These are phyloP conservation scores for Wickerhamiella siamensis DNA, from an alignment of 805 yeast genomes.

Conservation along the genomic window DNA sequence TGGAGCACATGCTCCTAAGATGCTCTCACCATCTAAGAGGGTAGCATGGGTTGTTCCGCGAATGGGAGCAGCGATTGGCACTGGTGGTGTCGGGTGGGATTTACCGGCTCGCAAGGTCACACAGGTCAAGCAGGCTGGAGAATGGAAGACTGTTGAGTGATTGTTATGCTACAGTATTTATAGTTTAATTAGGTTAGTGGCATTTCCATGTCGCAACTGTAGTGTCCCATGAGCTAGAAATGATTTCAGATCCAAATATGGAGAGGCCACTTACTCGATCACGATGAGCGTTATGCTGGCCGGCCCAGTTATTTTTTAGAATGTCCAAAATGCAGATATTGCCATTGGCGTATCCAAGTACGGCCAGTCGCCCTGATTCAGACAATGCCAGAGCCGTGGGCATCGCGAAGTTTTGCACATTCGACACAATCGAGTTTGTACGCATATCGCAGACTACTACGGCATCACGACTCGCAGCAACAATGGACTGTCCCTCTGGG, in stretches of 20 bases:
- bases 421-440: background rate
- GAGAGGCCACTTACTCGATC: background rate
- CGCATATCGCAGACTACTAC: background rate
- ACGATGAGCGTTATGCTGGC: background rate
- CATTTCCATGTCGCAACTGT: background rate
- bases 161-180: too few relatives aligned
- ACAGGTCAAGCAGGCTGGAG: slow-evolving; percentile 52
- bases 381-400: background rate
- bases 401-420: background rate
- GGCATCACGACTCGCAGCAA: background rate
- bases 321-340: background rate
- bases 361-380: background rate
- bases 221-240: background rate
- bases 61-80: slow-evolving; percentile 69
- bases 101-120: slow-evolving; percentile 63
- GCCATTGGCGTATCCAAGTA: background rate
- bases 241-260: background rate
- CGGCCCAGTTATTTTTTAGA: background rate
- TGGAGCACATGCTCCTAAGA: slow-evolving; percentile 73
- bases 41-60: slow-evolving; percentile 86
- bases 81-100: slow-evolving; percentile 87
- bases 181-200: too few relatives aligned
- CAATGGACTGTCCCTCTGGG: background rate
- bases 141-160: slow-evolving; percentile 34
- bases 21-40: slow-evolving; percentile 48